phyloP scores from a whole-genome alignment of 805 yeast species.

The Hanseniaspora jakobsenii region DNA sequence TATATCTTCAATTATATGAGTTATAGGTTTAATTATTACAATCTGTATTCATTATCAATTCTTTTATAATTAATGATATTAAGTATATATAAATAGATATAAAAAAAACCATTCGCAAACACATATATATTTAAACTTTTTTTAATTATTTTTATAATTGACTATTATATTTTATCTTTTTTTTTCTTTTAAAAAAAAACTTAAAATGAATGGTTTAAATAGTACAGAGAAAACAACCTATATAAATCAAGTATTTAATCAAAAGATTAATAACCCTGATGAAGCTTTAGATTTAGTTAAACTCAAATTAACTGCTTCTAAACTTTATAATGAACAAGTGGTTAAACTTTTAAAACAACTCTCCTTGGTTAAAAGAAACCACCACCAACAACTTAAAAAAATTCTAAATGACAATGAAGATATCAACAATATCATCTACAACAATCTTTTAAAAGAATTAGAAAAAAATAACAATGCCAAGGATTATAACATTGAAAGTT shows the following conservation, averaged over 20 bases:
- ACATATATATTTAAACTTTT: too few relatives aligned
- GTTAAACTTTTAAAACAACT: slow-evolving; percentile 50
- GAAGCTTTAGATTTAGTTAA: slow-evolving; percentile 31
- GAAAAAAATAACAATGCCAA: too few relatives aligned
- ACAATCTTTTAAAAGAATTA: slow-evolving; percentile 31
- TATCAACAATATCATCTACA: slow-evolving; percentile 27
- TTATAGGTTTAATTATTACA: too few relatives aligned
- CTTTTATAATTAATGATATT: too few relatives aligned
- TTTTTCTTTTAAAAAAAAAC: too few relatives aligned
- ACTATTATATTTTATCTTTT: too few relatives aligned
- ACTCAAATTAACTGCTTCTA: slow-evolving; percentile 44
- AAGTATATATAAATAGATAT: too few relatives aligned
- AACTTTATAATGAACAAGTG: slow-evolving; percentile 45
- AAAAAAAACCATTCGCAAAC: too few relatives aligned
- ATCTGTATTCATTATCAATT: too few relatives aligned
- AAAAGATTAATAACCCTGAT: slow-evolving; percentile 46
- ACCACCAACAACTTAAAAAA: slow-evolving; percentile 37
- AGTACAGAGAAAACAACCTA: slow-evolving; percentile 29
- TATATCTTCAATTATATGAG: too few relatives aligned
- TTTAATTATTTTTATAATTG: too few relatives aligned
- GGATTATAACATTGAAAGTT: slow-evolving; percentile 39
- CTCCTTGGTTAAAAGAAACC: slow-evolving; percentile 36
- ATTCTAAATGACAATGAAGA: slow-evolving; percentile 27
- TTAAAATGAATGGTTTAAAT: too few relatives aligned
- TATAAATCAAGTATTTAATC: slow-evolving; percentile 32